Conservation (phyloP, 768 basidiomycete species). For the Macrolepiota albuminosa region DNA sequence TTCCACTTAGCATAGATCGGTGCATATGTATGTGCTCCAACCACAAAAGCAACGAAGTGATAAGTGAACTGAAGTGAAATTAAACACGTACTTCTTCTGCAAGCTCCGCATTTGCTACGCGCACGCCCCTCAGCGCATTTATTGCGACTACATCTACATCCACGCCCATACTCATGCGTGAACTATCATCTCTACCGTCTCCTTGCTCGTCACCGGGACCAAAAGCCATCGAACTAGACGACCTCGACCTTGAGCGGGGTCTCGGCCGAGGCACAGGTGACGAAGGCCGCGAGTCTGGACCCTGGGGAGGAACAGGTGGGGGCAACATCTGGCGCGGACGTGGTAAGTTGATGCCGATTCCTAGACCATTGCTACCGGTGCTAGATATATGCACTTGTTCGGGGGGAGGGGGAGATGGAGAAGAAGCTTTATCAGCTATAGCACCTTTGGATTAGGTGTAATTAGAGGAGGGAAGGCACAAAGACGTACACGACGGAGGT, state of each 20-base stretch:
- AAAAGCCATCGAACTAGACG: not conserved
- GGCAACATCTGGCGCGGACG: too few species aligned
- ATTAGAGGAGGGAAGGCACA: too few species aligned
- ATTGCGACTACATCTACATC: conserved; percentile 13
- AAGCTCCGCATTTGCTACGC: too few species aligned
- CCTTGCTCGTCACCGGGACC: not conserved
- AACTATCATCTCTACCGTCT: not conserved
- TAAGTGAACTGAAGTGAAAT: not conserved
- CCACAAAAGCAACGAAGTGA: not conserved
- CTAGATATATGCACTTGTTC: too few species aligned
- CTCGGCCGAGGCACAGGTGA: conserved; percentile 1
- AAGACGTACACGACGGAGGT: not conserved
- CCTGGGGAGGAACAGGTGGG: too few species aligned
- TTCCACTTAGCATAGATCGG: not conserved
- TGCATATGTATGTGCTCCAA: not conserved
- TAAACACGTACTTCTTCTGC: not conserved
- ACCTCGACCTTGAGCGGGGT: not conserved
- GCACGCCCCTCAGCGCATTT: not conserved
- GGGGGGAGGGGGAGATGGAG: too few species aligned
- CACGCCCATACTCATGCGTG: not conserved
- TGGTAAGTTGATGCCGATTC: too few species aligned
- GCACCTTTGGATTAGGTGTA: too few species aligned
- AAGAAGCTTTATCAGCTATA: too few species aligned
- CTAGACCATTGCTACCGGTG: too few species aligned
- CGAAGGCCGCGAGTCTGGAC: not conserved